Evolutionary conservation across 345 rosid species (phyloP), one percentile per base, ranked within the genome.

Genomic region (Citrus reticulata): DNA sequence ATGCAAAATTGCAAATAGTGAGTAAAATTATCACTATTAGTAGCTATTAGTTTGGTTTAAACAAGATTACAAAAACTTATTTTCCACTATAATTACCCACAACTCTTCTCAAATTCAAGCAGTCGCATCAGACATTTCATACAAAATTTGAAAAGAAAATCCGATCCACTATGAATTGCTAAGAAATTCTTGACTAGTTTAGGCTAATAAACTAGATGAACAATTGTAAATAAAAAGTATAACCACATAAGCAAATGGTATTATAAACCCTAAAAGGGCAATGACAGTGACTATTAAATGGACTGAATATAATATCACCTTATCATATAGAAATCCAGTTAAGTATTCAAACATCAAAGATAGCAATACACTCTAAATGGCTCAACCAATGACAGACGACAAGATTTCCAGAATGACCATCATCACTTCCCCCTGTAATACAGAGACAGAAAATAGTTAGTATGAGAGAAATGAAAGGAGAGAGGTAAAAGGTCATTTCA

Each of bases 381-480:
- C 76, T 71, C n/a, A 0, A 60, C 54, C 35, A 51, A 77, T n/a
- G 39, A 62, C 57, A 55, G 24, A 59, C 49, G 0, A 77, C 55
- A 78, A 34, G 65, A 42, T 46, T 30, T 77, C 73, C 2, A 5
- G 37, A 20, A 73, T 29, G 32, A 63, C 54, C 61, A 82, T 59
- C 61, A 82, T 89, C 87, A 90, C 83, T 89, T 92, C 25, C 90
- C 91, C 51, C 97, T 92, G 91, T 39, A 79, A 63, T 32, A 57
- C 7, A 34, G 3, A 80, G 60, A 17, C 34, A 19, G 19, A 70
- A 46, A 30, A 57, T 25, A 61, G 35, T 67, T 6, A 61, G 11
- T 11, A 29, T 7, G 14, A 0, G 54, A 62, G 57, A 22, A 9
- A 69, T 46, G 22, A 35, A 25, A 57, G 67, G 42, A 72, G 37